Base-by-base conservation (phyloP, 345 rosid species). In the Sisymbrium irio region DNA sequence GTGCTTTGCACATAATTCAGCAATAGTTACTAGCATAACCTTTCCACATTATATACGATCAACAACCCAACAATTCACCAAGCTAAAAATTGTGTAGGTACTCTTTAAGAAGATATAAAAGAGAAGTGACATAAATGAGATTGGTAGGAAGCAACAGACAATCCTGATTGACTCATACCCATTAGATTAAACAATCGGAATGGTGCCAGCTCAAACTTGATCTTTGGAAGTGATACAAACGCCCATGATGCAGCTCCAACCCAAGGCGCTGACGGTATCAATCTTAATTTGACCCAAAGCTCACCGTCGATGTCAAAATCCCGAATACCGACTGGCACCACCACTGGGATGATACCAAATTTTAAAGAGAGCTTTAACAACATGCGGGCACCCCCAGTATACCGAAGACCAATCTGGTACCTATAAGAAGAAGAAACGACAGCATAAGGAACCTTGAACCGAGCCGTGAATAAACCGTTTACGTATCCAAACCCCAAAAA, bases 271-370 rank as follows among this genome's bases (percentile, higher is more conserved):
- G 91, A 81, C 0, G 98, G 98, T 68, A 95, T 92, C 83, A 92
- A 75, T 79, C 98, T 82, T 79, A 92, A 73, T 70, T 95, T 95
- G 74, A 95, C 99, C 99, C 99, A 95, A n/a, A 95, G 94, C 82
- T 95, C 99, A 47, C 99, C 98, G 45, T 92, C 99, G 72, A 95
- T 92, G 78, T 95, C 98, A 73, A 95, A 92, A 85, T 95, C 94
- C 25, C 93, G 87, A 76, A 95, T 82, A 50, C 97, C 97, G 27
- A 95, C 98, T 2, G 99, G 99, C 80, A 95, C 89, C 2, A 81
- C 82, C 35, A 95, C 81, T 49, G 99, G 99, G 55, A 92, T 74
- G 60, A 95, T 82, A 55, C 97, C 85, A 80, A 92, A 95, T 39
- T 95, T 95, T 50, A 95, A 79, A 0, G 98, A 86, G 53, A 95